Conservation (phyloP, 2,329 filamentous ascomycete genomes). For the Claviceps sp. region DNA sequence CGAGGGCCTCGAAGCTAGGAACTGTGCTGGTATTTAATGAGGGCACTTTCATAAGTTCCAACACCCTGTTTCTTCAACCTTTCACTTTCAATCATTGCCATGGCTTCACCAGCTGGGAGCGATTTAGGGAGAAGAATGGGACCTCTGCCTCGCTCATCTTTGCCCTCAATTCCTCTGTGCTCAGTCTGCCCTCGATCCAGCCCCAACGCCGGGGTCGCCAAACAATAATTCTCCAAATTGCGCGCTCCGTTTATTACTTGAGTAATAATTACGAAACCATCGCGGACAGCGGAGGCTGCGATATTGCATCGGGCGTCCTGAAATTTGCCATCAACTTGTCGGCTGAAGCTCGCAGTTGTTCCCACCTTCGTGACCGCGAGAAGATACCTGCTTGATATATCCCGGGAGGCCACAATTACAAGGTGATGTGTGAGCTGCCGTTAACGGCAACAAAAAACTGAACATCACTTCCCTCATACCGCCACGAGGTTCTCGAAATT, state of each 20-base stretch:
- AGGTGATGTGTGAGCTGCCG: neutral
- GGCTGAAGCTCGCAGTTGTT: neutral
- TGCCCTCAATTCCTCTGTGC: neutral
- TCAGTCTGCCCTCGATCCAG: slow-evolving; percentile 6
- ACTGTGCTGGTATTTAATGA: neutral
- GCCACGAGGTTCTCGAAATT: neutral
- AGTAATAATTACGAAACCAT: slow-evolving; percentile 12
- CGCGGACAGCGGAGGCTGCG: slow-evolving; percentile 9
- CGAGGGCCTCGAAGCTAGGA: neutral
- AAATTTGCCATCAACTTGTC: neutral
- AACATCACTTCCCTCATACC: neutral
- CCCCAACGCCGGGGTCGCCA: slow-evolving; percentile 39
- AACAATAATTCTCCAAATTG: slow-evolving; percentile 22
- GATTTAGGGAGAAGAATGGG: neutral
- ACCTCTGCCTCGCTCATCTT: neutral
- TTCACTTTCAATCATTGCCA: neutral
- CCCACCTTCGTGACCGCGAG: neutral
- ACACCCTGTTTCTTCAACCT: neutral
- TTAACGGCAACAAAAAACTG: neutral
- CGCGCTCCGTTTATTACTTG: slow-evolving; percentile 14
- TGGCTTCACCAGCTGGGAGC: neutral
- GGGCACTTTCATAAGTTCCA: neutral
- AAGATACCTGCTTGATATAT: neutral
- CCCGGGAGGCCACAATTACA: neutral
- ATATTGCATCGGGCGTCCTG: neutral